phyloP scores from a whole-genome alignment of 1,139 yeast species.

The Suhomyces bokatorum region DNA sequence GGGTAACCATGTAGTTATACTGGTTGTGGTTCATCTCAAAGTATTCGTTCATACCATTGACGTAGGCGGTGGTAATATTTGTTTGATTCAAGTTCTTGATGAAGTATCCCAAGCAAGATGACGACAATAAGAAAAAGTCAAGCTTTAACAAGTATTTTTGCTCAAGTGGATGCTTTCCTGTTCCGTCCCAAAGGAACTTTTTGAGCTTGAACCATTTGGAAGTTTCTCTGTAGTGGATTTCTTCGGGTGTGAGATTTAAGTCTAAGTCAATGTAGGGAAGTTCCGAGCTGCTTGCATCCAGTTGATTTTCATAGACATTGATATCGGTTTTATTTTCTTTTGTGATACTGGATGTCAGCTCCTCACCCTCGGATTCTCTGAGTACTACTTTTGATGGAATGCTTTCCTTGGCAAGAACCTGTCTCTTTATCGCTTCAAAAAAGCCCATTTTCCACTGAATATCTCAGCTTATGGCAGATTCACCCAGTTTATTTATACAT shows the following conservation, averaged over 20 bases:
- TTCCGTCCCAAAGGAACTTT: conserved; percentile 49
- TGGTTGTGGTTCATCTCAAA: conserved; percentile 54
- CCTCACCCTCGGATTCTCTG: background rate
- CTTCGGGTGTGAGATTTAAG: conserved; percentile 32
- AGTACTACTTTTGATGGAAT: background rate
- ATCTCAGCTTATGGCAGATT: too few species aligned
- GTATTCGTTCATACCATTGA: conserved; percentile 62
- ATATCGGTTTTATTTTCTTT: conserved; percentile 2
- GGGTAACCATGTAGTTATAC: conserved; percentile 50
- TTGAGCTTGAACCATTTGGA: conserved; percentile 29
- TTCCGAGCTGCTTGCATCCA: conserved; percentile 1
- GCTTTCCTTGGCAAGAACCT: conserved; percentile 8
- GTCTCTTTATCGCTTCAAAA: conserved; percentile 5
- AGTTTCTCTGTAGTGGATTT: conserved; percentile 24
- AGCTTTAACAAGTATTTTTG: conserved; percentile 22
- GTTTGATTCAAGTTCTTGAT: conserved; percentile 43
- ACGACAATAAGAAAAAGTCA: conserved; percentile 22
- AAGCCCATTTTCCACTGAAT: conserved; percentile 7
- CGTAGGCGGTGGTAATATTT: conserved; percentile 55
- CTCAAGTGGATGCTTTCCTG: conserved; percentile 42
- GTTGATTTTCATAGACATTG: conserved; percentile 4
- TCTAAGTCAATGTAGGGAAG: conserved; percentile 33
- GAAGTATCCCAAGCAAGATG: conserved; percentile 26
- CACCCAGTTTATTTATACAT: background rate
- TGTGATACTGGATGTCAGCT: conserved; percentile 5